Conservation (phyloP, 345 rosid species). For the Brassica rapa region DNA sequence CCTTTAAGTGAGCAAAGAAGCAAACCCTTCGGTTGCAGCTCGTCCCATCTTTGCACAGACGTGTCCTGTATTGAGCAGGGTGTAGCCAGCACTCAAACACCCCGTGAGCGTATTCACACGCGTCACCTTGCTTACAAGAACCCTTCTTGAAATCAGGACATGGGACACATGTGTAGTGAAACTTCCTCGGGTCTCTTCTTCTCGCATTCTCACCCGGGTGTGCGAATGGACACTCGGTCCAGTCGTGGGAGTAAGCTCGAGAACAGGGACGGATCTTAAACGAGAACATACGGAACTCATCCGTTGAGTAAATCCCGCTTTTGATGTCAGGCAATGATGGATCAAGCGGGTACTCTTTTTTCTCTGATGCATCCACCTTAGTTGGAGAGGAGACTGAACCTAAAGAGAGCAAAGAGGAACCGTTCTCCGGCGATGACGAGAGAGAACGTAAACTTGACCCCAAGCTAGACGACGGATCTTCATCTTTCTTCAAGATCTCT, state of each 20-base stretch:
- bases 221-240: conserved; percentile 86
- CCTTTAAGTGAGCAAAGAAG: conserved; percentile 84
- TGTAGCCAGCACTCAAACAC: conserved; percentile 88
- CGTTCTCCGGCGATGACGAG: conserved; percentile 46
- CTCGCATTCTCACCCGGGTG: conserved; percentile 83
- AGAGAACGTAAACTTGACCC: conserved; percentile 45
- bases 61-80: conserved; percentile 92
- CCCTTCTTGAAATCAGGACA: conserved; percentile 80
- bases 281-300: conserved; percentile 80
- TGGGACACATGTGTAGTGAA: conserved; percentile 76
- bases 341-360: conserved; percentile 68
- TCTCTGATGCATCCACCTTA: conserved; percentile 33
- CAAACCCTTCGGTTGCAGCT: conserved; percentile 89
- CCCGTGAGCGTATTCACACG: conserved; percentile 48
- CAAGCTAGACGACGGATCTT: conserved; percentile 42
- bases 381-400: conserved; percentile 42
- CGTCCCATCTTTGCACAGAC: conserved; percentile 87
- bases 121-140: conserved; percentile 65
- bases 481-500: conserved; percentile 51
- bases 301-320: conserved; percentile 64
- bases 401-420: conserved; percentile 36
- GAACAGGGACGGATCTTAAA: conserved; percentile 49
- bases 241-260: conserved; percentile 80
- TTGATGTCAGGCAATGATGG: conserved; percentile 76
- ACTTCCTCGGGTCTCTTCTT: conserved; percentile 75